Evolutionary conservation across 176 grass and related monocot genomes (phyloP).

Genomic region (Areca catechu): DNA sequence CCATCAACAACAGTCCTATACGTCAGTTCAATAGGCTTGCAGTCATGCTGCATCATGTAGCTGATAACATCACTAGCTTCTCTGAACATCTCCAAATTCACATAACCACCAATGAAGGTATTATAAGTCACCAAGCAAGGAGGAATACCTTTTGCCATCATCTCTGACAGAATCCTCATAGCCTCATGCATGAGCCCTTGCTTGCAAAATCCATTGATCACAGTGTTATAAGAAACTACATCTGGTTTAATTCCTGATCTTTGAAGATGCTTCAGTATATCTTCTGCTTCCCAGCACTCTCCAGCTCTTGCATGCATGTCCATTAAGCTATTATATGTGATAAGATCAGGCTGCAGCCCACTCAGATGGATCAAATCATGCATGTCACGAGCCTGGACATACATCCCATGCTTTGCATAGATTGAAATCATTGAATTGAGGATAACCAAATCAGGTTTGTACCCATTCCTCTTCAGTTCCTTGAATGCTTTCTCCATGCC

Average conservation of each 20-base stretch:
- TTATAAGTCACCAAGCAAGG: conserved; percentile 72
- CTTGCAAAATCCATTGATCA: conserved; percentile 94
- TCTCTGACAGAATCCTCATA: conserved; percentile 64
- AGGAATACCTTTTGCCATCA: conserved; percentile 53
- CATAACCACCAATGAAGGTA: conserved; percentile 61
- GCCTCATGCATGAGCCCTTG: conserved; percentile 75
- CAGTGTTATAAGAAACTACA: conserved; percentile 79
- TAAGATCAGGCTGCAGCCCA: conserved; percentile 57
- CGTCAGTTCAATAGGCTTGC: conserved; percentile 59
- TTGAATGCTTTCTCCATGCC: conserved; percentile 60
- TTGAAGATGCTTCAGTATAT: conserved; percentile 59
- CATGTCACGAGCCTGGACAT: conserved; percentile 46
- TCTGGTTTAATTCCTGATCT: conserved; percentile 54
- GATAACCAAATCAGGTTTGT: conserved; percentile 75
- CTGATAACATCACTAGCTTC: conserved; percentile 63
- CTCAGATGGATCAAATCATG: conserved; percentile 45
- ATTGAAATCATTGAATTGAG: conserved; percentile 85
- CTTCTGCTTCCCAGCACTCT: conserved; percentile 73
- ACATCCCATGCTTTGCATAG: conserved; percentile 62
- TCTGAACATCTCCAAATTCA: conserved; percentile 54
- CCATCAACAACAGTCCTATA: conserved; percentile 63
- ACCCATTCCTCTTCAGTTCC: conserved; percentile 63
- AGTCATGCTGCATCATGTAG: conserved; percentile 82
- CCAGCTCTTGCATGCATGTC: conserved; percentile 76
- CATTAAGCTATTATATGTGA: conserved; percentile 87